These are phyloP conservation scores for Spergularia marina DNA, from an alignment of 148 eudicot genomes.

Conservation along the genomic window DNA sequence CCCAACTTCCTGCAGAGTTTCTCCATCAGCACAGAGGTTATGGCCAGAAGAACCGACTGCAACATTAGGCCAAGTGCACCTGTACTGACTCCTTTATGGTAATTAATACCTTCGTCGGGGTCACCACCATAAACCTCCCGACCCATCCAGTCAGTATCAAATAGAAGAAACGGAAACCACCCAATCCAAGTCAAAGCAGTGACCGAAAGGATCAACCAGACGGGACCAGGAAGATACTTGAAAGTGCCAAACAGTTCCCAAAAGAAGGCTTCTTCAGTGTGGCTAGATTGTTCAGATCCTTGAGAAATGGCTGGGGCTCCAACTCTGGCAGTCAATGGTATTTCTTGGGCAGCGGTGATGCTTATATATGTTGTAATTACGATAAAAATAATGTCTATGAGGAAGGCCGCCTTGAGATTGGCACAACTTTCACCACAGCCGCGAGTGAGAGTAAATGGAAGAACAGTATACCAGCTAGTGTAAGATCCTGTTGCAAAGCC, in stretches of 20 bases:
- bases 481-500: constrained; percentile 96
- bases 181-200: constrained; percentile 95
- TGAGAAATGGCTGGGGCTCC: constrained; percentile 30
- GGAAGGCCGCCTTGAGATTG: constrained; percentile 85
- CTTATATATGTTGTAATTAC: constrained; percentile 66
- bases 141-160: constrained; percentile 99
- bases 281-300: constrained; percentile 36
- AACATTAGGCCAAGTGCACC: constrained; percentile 93
- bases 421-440: constrained; percentile 81
- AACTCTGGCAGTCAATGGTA: constrained; percentile 39
- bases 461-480: constrained; percentile 66
- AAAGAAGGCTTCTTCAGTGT: constrained; percentile 79
- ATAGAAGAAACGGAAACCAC: constrained; percentile 95
- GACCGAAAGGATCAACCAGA: constrained; percentile 79
- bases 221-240: constrained; percentile 62
- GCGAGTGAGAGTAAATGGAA: constrained; percentile 74
- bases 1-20: constrained; percentile 81
- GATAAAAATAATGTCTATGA: constrained; percentile 48
- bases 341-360: constrained; percentile 66
- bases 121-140: constrained; percentile 89
- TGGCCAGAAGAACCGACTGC: constrained; percentile 79
- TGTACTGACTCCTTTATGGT: constrained; percentile 81
- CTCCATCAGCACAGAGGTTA: constrained; percentile 90
- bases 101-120: constrained; percentile 70
- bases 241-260: constrained; percentile 95